Base-by-base conservation (phyloP, 208 protist species). In the Trypanosoma platydactyli region DNA sequence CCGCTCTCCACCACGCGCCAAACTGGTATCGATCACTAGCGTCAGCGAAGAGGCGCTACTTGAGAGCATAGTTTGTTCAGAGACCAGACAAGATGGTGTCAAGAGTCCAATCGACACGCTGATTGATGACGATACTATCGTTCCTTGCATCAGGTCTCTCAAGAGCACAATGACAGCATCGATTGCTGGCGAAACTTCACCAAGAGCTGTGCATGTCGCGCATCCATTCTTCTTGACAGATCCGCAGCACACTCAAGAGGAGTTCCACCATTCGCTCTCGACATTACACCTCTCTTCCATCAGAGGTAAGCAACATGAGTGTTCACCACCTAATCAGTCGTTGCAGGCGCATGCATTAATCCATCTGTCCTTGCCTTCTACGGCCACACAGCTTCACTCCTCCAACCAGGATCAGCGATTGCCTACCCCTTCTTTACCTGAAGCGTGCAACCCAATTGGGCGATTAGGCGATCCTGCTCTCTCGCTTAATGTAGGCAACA, bases 211-310 rank as follows among this genome's bases (percentile, higher is more conserved):
- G 25, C 16, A 38, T 3, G 3, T 46, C 18, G 35, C 38, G 16
- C 64, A 50, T n/a, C 49, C 72, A 5, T 40, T 79, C 27, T 72
- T 72, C 41, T 46, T 72, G 9, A 65, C 68, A 38, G 68, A 67
- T 4, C 3, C 33, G 4, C 24, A 40, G 7, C 12, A n/a, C 2
- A 11, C 20, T 6, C 35, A 44, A 11, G 42, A 57, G 42, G 44
- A 56, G 3, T 25, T n/a, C 29, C 11, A 38, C 33, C 33, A 9
- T 38, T 38, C 9, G 33, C 5, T 9, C 33, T 38, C 33, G 9
- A 11, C 9, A 9, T 38, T 9, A 38, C 33, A 11, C 9, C 5
- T 38, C 33, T 3, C 5, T 9, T 9, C 33, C 33, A 9, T 38
- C 33, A 9, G 9, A 38, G 33, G 9, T 9, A 38, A 38, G 33